These are phyloP conservation scores for Linnemannia schmuckeri DNA, from an alignment of 192 early-diverging fungal species.

Conservation along the genomic window DNA sequence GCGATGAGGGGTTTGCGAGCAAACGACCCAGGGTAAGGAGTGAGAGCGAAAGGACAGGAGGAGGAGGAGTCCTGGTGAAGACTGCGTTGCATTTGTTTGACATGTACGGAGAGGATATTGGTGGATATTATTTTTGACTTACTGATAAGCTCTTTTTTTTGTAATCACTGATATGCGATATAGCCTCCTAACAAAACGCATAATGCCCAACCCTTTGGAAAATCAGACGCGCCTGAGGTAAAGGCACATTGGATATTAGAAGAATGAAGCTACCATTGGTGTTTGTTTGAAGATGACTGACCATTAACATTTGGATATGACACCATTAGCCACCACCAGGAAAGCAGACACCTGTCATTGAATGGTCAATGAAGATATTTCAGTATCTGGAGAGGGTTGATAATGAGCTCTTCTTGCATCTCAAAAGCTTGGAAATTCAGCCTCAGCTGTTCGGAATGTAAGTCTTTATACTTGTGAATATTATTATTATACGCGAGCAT, in stretches of 20 bases:
- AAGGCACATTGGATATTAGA: background rate
- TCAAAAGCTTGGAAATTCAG: constrained; percentile 84
- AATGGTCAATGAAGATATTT: constrained; percentile 78
- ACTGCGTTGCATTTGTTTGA: background rate
- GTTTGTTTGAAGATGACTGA: background rate
- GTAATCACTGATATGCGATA: background rate
- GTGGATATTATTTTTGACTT: background rate
- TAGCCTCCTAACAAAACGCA: constrained; percentile 21
- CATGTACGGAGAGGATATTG: background rate
- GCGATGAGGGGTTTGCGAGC: constrained; percentile 59
- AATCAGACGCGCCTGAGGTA: constrained; percentile 43
- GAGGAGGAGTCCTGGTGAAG: background rate
- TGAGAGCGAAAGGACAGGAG: background rate
- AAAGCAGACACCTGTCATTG: constrained; percentile 78
- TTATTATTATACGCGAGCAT: background rate
- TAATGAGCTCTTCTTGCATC: constrained; percentile 75
- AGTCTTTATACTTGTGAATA: constrained; percentile 18
- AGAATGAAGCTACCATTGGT: background rate
- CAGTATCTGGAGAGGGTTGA: constrained; percentile 81
- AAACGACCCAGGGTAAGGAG: constrained; percentile 53
- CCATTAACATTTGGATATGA: constrained; percentile 14
- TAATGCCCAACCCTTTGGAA: constrained; percentile 32
- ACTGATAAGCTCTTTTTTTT: background rate
- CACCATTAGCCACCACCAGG: constrained; percentile 38
- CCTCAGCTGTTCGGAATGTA: constrained; percentile 96